Evolutionary conservation across 2,329 filamentous ascomycete species (phyloP).

Genomic region (Chaetomium olivaceum): DNA sequence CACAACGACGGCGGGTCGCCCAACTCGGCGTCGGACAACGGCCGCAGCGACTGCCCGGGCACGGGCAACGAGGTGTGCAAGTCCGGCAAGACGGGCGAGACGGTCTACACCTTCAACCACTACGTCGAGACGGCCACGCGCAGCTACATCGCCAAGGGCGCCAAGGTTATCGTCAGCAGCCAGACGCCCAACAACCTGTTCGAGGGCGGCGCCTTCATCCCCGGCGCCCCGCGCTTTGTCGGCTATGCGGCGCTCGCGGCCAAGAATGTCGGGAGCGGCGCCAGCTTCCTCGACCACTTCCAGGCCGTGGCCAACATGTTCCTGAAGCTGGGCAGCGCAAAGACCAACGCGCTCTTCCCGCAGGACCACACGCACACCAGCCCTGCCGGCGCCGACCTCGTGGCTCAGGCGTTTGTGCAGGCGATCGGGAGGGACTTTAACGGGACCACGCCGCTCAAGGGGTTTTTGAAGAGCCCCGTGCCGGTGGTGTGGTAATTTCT

Average conservation of each 20-base stretch:
- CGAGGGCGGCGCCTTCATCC: constrained; percentile 54
- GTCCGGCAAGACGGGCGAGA: constrained; percentile 37
- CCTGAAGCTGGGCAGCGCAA: constrained; percentile 47
- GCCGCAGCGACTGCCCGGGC: constrained; percentile 58
- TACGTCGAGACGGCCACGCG: constrained; percentile 39
- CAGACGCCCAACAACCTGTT: constrained; percentile 64
- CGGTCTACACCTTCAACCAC: constrained; percentile 37
- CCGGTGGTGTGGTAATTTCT: constrained; percentile 31
- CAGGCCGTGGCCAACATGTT: constrained; percentile 54
- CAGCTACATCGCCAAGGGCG: constrained; percentile 52
- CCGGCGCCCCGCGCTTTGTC: constrained; percentile 55
- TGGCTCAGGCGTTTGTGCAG: constrained; percentile 60
- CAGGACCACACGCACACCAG: constrained; percentile 63
- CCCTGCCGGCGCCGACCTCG: constrained; percentile 53
- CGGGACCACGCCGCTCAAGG: constrained; percentile 35
- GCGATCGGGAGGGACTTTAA: constrained; percentile 38
- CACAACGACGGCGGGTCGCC: constrained; percentile 68
- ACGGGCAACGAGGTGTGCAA: constrained; percentile 53
- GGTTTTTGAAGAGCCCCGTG: constrained; percentile 30
- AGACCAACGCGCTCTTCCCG: constrained; percentile 54
- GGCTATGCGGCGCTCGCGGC: constrained; percentile 47
- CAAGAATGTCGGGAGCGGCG: constrained; percentile 45
- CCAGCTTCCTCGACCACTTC: constrained; percentile 59
- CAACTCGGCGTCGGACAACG: constrained; percentile 53
- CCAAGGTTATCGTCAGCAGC: constrained; percentile 58